These are phyloP conservation scores for Gloeostereum incarnatum DNA, from an alignment of 768 basidiomycete genomes.

Conservation along the genomic window DNA sequence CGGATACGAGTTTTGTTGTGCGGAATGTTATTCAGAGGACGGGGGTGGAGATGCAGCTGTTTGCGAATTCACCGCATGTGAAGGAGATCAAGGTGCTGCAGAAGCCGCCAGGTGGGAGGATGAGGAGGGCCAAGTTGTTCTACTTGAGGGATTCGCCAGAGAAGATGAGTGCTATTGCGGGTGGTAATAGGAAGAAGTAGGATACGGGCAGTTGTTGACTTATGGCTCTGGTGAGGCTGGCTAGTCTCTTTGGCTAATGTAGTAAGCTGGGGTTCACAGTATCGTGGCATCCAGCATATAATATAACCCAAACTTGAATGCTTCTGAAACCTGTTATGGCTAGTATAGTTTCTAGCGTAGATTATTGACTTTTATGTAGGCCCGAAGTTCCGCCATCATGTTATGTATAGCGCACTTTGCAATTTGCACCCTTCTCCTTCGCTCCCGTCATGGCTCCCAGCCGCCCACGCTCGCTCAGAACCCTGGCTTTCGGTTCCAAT, in stretches of 20 bases:
- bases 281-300: too few relatives aligned
- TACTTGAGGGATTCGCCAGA: constrained; percentile 77
- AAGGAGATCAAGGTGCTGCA: constrained; percentile 80
- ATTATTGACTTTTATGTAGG: too few relatives aligned
- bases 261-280: too few relatives aligned
- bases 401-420: too few relatives aligned
- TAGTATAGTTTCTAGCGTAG: too few relatives aligned
- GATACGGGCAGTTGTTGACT: too few relatives aligned
- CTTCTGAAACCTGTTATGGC: too few relatives aligned
- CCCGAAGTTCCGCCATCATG: too few relatives aligned
- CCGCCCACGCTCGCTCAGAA: constrained; percentile 45
- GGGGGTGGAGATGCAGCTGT: constrained; percentile 91
- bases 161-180: constrained; percentile 72
- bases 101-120: constrained; percentile 49
- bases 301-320: too few relatives aligned
- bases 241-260: too few relatives aligned
- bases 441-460: constrained; percentile 39
- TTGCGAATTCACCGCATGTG: constrained; percentile 76
- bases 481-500: constrained; percentile 38
- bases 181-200: constrained; percentile 27
- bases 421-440: too few relatives aligned
- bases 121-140: constrained; percentile 74
- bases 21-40: constrained; percentile 88
- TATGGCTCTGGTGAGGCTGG: too few relatives aligned
- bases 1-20: constrained; percentile 81